Percentiles rank a stretch among this genome's conserved stretches.
These are phyloP conservation scores for Excoecaria agallocha DNA, from an alignment of 345 rosid species.

Conservation along the genomic window DNA sequence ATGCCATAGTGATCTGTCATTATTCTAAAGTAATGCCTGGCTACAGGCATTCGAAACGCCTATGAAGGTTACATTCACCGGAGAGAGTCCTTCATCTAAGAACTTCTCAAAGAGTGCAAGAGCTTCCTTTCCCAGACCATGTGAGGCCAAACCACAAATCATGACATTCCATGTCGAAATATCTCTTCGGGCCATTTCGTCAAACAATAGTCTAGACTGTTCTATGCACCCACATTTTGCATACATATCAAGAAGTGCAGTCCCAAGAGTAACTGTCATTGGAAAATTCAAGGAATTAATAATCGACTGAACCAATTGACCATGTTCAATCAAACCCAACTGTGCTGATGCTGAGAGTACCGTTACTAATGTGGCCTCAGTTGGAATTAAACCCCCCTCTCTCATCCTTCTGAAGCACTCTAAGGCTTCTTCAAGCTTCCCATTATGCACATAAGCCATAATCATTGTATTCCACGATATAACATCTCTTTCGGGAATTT, in stretches of 20 bases:
- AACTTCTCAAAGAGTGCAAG: constrained; percentile 22
- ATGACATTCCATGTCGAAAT: constrained; percentile 33
- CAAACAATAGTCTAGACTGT: constrained; percentile 12
- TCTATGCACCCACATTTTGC: constrained; percentile 45
- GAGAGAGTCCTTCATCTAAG: constrained; percentile 23
- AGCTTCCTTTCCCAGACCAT: constrained; percentile 32
- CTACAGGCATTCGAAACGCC: constrained; percentile 32
- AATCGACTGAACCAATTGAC: constrained; percentile 15
- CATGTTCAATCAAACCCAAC: constrained; percentile 30
- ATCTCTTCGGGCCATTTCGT: constrained; percentile 14
- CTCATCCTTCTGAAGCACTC: constrained; percentile 28
- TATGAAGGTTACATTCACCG: constrained; percentile 26
- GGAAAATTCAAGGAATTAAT: constrained; percentile 9
- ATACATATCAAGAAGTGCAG: constrained; percentile 46
- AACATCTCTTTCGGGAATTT: constrained; percentile 33
- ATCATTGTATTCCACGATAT: constrained; percentile 51
- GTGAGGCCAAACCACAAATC: constrained; percentile 33
- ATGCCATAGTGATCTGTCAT: constrained; percentile 27
- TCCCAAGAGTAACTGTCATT: constrained; percentile 22
- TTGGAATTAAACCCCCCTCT: constrained; percentile 10
- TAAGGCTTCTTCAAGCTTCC: constrained; percentile 30
- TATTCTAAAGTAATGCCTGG: constrained; percentile 24
- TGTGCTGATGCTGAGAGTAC: constrained; percentile 30
- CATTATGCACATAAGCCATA: constrained; percentile 36
- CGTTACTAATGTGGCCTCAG: constrained; percentile 32